Base-by-base conservation (phyloP, 1,284 basidiomycete species). In the Trametes pubescens region DNA sequence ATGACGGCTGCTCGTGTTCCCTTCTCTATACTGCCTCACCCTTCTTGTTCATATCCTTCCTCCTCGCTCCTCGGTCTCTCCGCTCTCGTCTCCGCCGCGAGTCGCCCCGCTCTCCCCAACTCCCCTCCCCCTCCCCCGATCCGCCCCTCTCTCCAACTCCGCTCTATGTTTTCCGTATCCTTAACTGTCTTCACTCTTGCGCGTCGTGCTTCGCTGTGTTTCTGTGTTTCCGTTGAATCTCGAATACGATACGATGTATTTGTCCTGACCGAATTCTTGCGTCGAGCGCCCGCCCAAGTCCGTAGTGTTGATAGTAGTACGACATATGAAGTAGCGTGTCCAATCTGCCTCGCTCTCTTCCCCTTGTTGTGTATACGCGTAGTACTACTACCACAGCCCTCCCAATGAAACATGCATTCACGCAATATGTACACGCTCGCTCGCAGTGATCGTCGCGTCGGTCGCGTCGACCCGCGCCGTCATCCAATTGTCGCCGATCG, bases 191-290 rank as follows among this genome's bases (percentile, higher is more conserved):
- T 65, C 66, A 60, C 51, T 52, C 46, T 62, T 62, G 38, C 40
- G 35, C 37, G 35, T 32, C 46, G 56, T 62, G 60, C 59, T 53
- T 48, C 49, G 22, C 32, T 47, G 24, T 58, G 21, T 59, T n/a
- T 9, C 4, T 10, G 22, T 62, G 44, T 46, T 43, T 22, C 26
- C 16, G 22, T 22, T 48, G 13, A 21, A 35, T 14, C 47, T 38
- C 51, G 60, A 64, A 55, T 66, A 62, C 60, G 60, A 65, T 68
- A 64, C 49, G 57, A 58, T 68, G 62, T 66, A 61, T 44, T 46
- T 53, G 56, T 55, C 38, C 48, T 32, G 57, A 29, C 32, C 32
- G n/a, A n/a, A n/a, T 46, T 59, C 51, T 62, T 58, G 59, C 57
- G 46, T 51, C 51, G 59, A 44, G 43, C 61, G 32, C 51, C 35